Evolutionary conservation across 192 early-diverging fungal genomes (phyloP).

Genomic region (Coemansia sp.): DNA sequence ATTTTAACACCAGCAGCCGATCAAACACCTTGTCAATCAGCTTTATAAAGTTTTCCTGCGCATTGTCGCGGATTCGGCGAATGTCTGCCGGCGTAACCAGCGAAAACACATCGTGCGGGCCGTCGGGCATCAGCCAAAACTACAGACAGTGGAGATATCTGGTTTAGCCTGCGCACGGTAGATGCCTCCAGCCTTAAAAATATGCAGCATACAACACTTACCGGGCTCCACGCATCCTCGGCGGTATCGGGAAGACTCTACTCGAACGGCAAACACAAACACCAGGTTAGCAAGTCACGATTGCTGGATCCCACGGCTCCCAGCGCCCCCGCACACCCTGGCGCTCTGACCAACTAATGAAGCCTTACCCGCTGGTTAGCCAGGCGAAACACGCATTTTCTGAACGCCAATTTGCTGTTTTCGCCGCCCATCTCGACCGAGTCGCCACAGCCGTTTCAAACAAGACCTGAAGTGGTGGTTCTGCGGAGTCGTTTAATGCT

Average conservation of each 20-base stretch:
- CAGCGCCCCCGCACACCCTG: no score
- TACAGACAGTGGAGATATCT: no score
- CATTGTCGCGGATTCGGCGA: conserved; percentile 66
- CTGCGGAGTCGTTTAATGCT: no score
- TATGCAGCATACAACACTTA: no score
- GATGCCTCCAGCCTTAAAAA: no score
- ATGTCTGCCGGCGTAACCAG: conserved; percentile 82
- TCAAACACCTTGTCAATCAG: conserved; percentile 70
- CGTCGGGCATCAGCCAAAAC: conserved; percentile 66
- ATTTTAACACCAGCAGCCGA: conserved; percentile 52
- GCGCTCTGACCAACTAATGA: neutral
- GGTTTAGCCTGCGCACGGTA: neutral
- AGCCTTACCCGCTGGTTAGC: conserved; percentile 70
- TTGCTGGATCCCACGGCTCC: no score
- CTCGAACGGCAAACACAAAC: neutral
- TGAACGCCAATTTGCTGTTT: conserved; percentile 83
- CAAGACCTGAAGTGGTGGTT: no score
- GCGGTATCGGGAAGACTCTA: conserved; percentile 43
- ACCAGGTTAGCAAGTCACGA: neutral
- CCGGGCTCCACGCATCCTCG: conserved; percentile 49
- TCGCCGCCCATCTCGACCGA: conserved; percentile 70
- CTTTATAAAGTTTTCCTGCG: conserved; percentile 72
- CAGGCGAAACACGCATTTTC: conserved; percentile 81
- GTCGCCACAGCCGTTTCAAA: no score
- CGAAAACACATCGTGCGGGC: conserved; percentile 75